phyloP scores from a whole-genome alignment of 2,329 filamentous ascomycete genomes.

The Botrytis paeoniae region DNA sequence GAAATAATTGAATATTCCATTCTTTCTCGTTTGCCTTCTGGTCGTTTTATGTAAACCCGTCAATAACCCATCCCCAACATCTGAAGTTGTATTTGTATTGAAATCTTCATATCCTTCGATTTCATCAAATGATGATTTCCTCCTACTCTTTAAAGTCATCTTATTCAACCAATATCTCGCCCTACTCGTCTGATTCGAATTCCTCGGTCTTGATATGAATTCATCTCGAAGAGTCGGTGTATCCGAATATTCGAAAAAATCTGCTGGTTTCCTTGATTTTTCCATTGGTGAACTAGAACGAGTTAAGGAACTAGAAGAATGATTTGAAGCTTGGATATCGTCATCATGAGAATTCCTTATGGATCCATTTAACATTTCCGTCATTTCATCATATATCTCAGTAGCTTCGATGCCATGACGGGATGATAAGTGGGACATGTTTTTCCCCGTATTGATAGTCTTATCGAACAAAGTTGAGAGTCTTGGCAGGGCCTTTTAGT shows the following conservation, averaged over 20 bases:
- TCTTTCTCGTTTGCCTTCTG: constrained; percentile 21
- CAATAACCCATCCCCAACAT: constrained; percentile 19
- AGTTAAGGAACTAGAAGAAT: not conserved
- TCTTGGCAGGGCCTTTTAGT: constrained; percentile 1
- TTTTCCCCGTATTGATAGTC: not conserved
- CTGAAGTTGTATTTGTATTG: not conserved
- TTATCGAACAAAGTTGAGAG: constrained; percentile 4
- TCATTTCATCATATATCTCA: not conserved
- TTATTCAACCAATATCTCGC: constrained; percentile 20
- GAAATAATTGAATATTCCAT: constrained; percentile 34
- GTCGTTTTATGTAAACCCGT: constrained; percentile 15
- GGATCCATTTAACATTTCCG: not conserved
- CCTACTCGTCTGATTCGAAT: constrained; percentile 19
- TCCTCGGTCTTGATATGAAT: constrained; percentile 13
- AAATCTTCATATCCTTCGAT: not conserved
- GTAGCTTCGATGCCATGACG: not conserved
- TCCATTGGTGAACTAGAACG: constrained; percentile 6
- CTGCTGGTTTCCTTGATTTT: not conserved
- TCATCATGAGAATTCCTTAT: not conserved
- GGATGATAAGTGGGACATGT: constrained; percentile 2
- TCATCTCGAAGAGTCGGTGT: constrained; percentile 22
- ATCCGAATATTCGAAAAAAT: constrained; percentile 22
- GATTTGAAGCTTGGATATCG: not conserved
- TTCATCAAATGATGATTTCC: constrained; percentile 13
- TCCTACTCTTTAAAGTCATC: not conserved